Base-by-base conservation (phyloP, 495 filamentous ascomycete species). In the Penicillium mononematosum region DNA sequence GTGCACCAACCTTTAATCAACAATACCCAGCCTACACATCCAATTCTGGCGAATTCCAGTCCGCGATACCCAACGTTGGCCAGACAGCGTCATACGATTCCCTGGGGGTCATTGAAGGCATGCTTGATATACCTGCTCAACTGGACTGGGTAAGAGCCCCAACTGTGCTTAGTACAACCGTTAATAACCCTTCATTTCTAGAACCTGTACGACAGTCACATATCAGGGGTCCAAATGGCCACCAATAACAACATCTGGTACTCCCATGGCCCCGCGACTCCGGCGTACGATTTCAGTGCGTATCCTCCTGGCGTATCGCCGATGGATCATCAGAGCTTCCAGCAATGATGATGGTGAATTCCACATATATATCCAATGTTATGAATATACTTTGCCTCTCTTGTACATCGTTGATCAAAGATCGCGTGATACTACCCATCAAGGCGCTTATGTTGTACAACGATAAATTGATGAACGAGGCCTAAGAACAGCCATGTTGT, bases 61-160 rank as follows among this genome's bases (percentile, higher is more conserved):
- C 29, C 5, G 22, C 49, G 16, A 53, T 55, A 25, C 45, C 52
- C 31, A 39, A 53, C 14, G 14, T 45, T 22, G 27, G 20, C 39
- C 46, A 50, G n/a, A 36, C 50, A n/a, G 53, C 58, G 2, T 58
- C 54, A 0, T 75, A 63, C 62, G 81, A 58, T 61, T 81, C 58
- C 53, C 69, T 70, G 59, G 80, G 58, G 65, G 67, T 79, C 9
- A 77, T 80, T 55, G 82, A 80, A 24, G 85, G 86, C 4, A 77
- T 83, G 77, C 78, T 78, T 17, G 70, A 69, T 32, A 55, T 83
- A 4, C 70, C 77, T 2, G 59, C 60, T 29, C 87, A 85, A 60
- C 76, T 92, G 60, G 86, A 92, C 69, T 92, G 89, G 89, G 89
- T 91, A 78, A 76, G 85, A 62, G 3, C 17, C 17, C 17, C 10